Conservation (phyloP, 768 basidiomycete genomes). For the Neoboletus brunneissimus region DNA sequence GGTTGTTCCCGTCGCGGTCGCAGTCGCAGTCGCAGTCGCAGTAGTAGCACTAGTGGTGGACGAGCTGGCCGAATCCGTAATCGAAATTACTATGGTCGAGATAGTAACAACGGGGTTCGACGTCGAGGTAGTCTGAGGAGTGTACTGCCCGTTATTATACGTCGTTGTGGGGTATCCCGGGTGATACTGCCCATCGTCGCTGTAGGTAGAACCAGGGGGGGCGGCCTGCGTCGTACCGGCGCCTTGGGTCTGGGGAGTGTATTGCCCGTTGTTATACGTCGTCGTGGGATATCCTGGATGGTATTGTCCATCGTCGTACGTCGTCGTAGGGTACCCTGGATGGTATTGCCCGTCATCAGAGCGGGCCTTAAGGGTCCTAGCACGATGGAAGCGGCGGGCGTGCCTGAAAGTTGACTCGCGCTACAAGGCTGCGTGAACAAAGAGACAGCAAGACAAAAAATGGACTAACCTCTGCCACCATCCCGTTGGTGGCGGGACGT, state of each 20-base stretch:
- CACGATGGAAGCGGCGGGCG: slow-evolving; percentile 15
- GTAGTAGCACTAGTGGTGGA: background rate
- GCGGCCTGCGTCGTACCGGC: background rate
- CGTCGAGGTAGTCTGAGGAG: background rate
- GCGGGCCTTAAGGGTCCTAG: slow-evolving; percentile 7
- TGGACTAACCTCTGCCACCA: slow-evolving; percentile 10
- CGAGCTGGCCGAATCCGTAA: background rate
- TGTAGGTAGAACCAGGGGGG: no score
- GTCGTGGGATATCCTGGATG: slow-evolving; percentile 22
- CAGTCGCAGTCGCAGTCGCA: background rate
- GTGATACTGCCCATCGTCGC: slow-evolving; percentile 16
- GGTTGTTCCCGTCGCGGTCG: background rate
- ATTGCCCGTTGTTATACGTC: slow-evolving; percentile 1
- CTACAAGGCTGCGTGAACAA: slow-evolving; percentile 12
- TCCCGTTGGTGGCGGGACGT: slow-evolving; percentile 7
- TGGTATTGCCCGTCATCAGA: slow-evolving; percentile 22
- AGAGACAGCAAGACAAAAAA: background rate
- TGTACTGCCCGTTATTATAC: slow-evolving; percentile 16
- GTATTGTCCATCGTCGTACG: slow-evolving; percentile 20
- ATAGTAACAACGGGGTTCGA: background rate
- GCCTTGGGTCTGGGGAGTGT: background rate
- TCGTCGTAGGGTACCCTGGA: slow-evolving; percentile 19
- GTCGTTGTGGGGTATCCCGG: slow-evolving; percentile 19
- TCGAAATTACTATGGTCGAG: background rate
- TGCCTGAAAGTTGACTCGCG: slow-evolving; percentile 2